These are phyloP conservation scores for Paraglomus brasilianum DNA, from an alignment of 192 early-diverging fungal genomes.

Conservation along the genomic window DNA sequence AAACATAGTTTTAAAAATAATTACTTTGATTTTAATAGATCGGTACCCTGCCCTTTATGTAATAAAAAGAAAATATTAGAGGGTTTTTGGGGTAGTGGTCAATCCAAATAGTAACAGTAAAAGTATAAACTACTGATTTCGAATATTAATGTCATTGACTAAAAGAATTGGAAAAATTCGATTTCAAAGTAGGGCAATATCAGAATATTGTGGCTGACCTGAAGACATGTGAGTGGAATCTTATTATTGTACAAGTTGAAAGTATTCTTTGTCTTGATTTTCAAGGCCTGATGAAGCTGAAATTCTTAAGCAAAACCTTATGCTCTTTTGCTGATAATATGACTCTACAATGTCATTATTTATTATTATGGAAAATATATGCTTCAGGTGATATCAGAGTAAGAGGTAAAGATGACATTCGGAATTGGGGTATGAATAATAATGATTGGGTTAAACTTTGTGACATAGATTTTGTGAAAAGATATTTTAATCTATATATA, in stretches of 20 bases:
- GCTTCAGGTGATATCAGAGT: constrained; percentile 3
- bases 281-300: constrained; percentile 19
- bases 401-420: constrained; percentile 1
- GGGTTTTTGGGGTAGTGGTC: not conserved
- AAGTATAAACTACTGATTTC: no score
- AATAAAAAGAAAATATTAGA: not conserved
- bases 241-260: constrained; percentile 22
- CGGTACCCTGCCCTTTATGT: not conserved
- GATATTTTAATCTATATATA: no score
- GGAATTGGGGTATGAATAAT: no score
- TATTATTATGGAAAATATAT: constrained; percentile 4
- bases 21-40: constrained; percentile 1
- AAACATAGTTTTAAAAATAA: constrained; percentile 12
- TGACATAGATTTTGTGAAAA: constrained; percentile 8
- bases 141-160: no score
- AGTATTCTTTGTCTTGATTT: constrained; percentile 18
- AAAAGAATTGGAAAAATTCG: constrained; percentile 4
- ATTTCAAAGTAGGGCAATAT: no score
- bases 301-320: constrained; percentile 22
- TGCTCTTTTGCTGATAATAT: constrained; percentile 5
- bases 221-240: constrained; percentile 19
- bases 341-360: not conserved
- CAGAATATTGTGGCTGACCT: no score
- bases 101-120: no score
- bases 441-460: constrained; percentile 6